These are phyloP conservation scores for Parietichytrium sp. DNA, from an alignment of 108 stramenopile genomes.

Conservation along the genomic window DNA sequence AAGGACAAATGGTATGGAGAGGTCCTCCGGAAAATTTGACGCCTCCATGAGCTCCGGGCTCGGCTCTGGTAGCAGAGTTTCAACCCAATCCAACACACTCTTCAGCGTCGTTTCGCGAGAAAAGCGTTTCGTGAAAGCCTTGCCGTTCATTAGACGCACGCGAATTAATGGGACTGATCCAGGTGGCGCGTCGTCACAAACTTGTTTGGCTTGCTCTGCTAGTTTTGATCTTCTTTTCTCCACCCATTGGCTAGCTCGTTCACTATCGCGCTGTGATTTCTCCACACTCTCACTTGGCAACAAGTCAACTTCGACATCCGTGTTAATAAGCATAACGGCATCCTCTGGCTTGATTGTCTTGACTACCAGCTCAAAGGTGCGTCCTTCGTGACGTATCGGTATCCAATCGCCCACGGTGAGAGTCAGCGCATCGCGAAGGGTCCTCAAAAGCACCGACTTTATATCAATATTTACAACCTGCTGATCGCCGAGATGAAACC, in stretches of 20 bases:
- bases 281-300: conserved; percentile 34
- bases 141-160: background rate
- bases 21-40: too few relatives aligned
- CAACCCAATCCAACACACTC: background rate
- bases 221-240: too few relatives aligned
- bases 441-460: background rate
- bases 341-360: background rate
- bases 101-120: background rate
- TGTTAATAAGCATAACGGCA: background rate
- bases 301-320: background rate
- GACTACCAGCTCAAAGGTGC: conserved; percentile 27
- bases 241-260: too few relatives aligned
- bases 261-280: background rate
- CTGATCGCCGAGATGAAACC: background rate
- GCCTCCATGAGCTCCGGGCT: background rate
- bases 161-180: too few relatives aligned
- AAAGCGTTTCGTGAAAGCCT: background rate
- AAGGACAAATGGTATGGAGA: too few relatives aligned
- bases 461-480: conserved; percentile 23
- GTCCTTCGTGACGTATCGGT: background rate
- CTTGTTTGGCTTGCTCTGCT: too few relatives aligned
- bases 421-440: conserved; percentile 19
- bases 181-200: too few relatives aligned
- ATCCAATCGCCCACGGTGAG: background rate
- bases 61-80: background rate